Percentiles rank a stretch among this genome's conserved stretches.
Evolutionary conservation across 805 yeast species (phyloP).

Genomic region (Groenewaldozyma salmanticensis): DNA sequence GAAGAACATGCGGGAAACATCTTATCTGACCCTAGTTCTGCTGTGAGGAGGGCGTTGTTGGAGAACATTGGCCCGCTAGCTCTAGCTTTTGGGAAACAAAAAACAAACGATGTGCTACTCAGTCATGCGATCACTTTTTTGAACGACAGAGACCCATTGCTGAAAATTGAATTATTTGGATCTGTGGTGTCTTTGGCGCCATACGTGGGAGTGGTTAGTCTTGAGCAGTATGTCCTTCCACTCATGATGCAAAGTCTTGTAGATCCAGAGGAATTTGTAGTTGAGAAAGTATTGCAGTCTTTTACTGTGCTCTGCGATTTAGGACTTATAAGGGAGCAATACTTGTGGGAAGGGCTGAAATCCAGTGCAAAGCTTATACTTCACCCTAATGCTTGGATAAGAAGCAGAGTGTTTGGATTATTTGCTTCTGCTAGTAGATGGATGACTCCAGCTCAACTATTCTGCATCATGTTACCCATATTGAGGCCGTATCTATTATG

Average conservation of each 20-base stretch:
- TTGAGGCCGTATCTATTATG: conserved; percentile 66
- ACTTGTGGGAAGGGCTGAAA: conserved; percentile 46
- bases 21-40: conserved; percentile 57
- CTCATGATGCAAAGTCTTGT: conserved; percentile 70
- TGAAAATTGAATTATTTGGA: conserved; percentile 62
- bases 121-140: conserved; percentile 88
- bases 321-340: conserved; percentile 44
- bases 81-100: conserved; percentile 74
- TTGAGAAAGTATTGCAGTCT: conserved; percentile 53
- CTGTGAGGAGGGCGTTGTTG: conserved; percentile 62
- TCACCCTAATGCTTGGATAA: conserved; percentile 82
- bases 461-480: conserved; percentile 75
- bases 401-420: conserved; percentile 56
- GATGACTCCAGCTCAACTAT: conserved; percentile 65
- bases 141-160: conserved; percentile 62
- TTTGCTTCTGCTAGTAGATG: conserved; percentile 53
- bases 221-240: conserved; percentile 85
- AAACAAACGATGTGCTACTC: conserved; percentile 76
- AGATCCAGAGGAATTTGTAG: conserved; percentile 78
- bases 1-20: conserved; percentile 56
- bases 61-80: conserved; percentile 69
- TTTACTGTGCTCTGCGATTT: conserved; percentile 46
- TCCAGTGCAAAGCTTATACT: conserved; percentile 48
- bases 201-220: conserved; percentile 67
- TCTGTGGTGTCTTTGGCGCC: conserved; percentile 67